Conservation (phyloP, 257 asterid genomes). For the Linderniella brevidens region DNA sequence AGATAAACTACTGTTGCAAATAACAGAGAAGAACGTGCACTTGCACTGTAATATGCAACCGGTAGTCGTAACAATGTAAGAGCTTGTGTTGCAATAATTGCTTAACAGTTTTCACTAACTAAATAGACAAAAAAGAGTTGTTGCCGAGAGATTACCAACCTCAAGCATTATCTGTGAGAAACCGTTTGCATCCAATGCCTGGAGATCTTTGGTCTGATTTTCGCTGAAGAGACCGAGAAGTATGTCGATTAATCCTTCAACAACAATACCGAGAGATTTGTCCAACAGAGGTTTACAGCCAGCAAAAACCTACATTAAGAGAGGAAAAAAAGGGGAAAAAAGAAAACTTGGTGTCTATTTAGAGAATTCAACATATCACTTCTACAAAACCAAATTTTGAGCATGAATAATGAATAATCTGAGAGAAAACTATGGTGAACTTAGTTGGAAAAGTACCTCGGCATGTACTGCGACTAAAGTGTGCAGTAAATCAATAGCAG, state of each 20-base stretch:
- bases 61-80: too few species aligned
- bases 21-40: too few species aligned
- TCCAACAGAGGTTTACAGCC: constrained; percentile 89
- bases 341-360: too few species aligned
- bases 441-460: constrained; percentile 39
- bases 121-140: too few species aligned
- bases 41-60: too few species aligned
- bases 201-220: constrained; percentile 42
- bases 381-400: too few species aligned
- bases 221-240: constrained; percentile 75
- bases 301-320: constrained; percentile 56
- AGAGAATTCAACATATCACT: too few species aligned
- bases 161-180: constrained; percentile 95
- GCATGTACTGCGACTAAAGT: constrained; percentile 91
- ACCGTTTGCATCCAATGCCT: constrained; percentile 79
- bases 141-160: constrained; percentile 23
- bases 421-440: neutral
- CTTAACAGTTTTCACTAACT: too few species aligned
- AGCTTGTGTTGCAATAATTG: too few species aligned
- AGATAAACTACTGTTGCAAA: too few species aligned
- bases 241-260: constrained; percentile 88
- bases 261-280: constrained; percentile 86
- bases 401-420: too few species aligned
- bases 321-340: neutral
- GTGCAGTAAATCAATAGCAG: constrained; percentile 86